Percentiles rank a stretch among this genome's conserved stretches.
Conservation (phyloP, 805 yeast genomes). For the Myxozyma sirexii region DNA sequence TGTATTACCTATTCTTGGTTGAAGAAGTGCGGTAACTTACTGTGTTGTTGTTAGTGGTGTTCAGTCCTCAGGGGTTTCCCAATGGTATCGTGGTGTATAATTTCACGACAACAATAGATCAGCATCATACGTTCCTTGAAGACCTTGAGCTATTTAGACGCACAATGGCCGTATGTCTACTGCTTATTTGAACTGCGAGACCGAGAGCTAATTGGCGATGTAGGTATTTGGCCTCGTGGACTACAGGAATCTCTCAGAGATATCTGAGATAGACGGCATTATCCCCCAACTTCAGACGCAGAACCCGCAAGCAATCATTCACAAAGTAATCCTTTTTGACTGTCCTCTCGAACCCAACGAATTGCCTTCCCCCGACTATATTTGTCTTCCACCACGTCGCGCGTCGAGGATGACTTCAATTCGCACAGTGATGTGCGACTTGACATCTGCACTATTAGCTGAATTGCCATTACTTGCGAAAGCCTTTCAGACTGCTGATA, state of each 20-base stretch:
- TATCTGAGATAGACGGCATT: conserved; percentile 39
- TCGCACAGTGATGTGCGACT: conserved; percentile 63
- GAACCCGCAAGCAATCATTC: conserved; percentile 59
- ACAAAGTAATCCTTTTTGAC: conserved; percentile 58
- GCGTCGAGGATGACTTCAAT: conserved; percentile 43
- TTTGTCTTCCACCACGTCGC: conserved; percentile 36
- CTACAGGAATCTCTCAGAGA: conserved; percentile 36
- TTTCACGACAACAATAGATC: conserved; percentile 52
- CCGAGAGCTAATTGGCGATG: background rate
- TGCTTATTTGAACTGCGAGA: background rate
- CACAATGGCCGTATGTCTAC: conserved; percentile 55
- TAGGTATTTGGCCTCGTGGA: conserved; percentile 50
- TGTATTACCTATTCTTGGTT: too few relatives aligned
- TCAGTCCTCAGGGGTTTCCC: conserved; percentile 86
- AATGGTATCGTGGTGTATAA: conserved; percentile 70
- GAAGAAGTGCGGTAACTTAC: background rate
- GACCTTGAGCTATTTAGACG: conserved; percentile 91
- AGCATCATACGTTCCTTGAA: conserved; percentile 66
- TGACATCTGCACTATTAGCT: conserved; percentile 63
- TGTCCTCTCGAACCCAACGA: conserved; percentile 39
- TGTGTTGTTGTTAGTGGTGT: conserved; percentile 43
- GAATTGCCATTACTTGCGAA: conserved; percentile 64
- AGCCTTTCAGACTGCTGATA: conserved; percentile 33
- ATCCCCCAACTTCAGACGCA: conserved; percentile 48
- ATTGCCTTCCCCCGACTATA: conserved; percentile 25